Conservation (phyloP, 2,329 filamentous ascomycete species). For the Fusarium pseudonygamai region DNA sequence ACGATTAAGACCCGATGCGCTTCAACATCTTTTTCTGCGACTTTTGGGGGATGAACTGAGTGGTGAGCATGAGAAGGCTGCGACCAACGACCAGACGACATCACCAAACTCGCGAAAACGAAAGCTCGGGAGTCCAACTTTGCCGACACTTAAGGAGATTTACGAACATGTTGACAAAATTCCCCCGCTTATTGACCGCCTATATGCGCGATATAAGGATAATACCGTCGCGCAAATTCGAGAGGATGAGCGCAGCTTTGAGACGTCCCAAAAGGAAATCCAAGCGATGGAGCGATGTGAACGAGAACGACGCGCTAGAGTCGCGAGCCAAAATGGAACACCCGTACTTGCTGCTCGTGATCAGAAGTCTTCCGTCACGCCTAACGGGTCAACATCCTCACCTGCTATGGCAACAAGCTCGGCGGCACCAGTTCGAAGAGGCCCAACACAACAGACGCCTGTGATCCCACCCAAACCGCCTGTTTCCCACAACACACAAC, state of each 20-base stretch:
- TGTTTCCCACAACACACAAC: slow-evolving; percentile 28
- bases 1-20: slow-evolving; percentile 78
- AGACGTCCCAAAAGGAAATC: slow-evolving; percentile 73
- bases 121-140: slow-evolving; percentile 73
- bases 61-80: slow-evolving; percentile 55
- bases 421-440: slow-evolving; percentile 41
- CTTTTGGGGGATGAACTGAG: slow-evolving; percentile 79
- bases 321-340: slow-evolving; percentile 49
- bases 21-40: slow-evolving; percentile 81
- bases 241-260: slow-evolving; percentile 76
- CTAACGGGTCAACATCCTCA: slow-evolving; percentile 40
- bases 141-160: slow-evolving; percentile 73
- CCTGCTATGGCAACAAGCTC: slow-evolving; percentile 32
- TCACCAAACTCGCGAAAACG: slow-evolving; percentile 74
- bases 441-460: slow-evolving; percentile 46
- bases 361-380: slow-evolving; percentile 38
- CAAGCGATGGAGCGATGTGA: slow-evolving; percentile 68
- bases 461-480: slow-evolving; percentile 50
- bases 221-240: slow-evolving; percentile 75
- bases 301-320: slow-evolving; percentile 50
- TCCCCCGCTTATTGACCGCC: slow-evolving; percentile 73
- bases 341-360: slow-evolving; percentile 48
- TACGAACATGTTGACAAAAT: slow-evolving; percentile 73
- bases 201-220: slow-evolving; percentile 80
- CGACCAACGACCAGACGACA: slow-evolving; percentile 55